phyloP scores from a whole-genome alignment of 768 basidiomycete genomes.

The Vararia minispora region DNA sequence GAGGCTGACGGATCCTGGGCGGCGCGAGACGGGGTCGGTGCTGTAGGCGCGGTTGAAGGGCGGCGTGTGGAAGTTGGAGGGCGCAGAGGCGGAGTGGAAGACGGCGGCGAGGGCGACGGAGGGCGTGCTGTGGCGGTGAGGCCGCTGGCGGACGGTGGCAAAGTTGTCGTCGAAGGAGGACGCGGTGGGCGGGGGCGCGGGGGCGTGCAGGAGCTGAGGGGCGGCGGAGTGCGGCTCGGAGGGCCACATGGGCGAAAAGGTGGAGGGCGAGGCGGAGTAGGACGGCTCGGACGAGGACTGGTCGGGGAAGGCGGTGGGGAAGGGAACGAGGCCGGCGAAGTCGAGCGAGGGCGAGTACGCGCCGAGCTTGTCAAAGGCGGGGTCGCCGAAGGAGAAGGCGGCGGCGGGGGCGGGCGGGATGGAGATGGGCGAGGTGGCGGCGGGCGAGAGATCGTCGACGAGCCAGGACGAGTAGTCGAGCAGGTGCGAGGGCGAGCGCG shows the following conservation, averaged over 20 bases:
- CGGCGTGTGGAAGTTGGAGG: conserved; percentile 40
- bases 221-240: too few species aligned
- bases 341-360: conserved; percentile 47
- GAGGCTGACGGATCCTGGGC: conserved; percentile 53
- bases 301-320: conserved; percentile 49
- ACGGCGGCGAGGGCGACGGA: conserved; percentile 35
- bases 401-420: conserved; percentile 36
- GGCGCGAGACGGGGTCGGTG: too few species aligned
- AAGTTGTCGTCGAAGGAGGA: conserved; percentile 29
- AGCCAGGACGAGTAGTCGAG: conserved; percentile 48
- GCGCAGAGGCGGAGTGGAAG: conserved; percentile 67
- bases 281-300: conserved; percentile 51
- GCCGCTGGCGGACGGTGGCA: conserved; percentile 28
- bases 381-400: conserved; percentile 38
- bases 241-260: conserved; percentile 26
- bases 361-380: conserved; percentile 32
- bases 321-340: conserved; percentile 45
- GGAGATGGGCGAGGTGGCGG: conserved; percentile 49
- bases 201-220: conserved; percentile 28
- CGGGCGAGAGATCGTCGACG: conserved; percentile 37
- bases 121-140: conserved; percentile 28
- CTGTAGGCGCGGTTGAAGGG: conserved; percentile 49
- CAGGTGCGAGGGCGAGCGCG: conserved; percentile 26
- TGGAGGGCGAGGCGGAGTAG: neutral
- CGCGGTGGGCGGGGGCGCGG: conserved; percentile 30